These are phyloP conservation scores for Colletotrichum lindemuthianum DNA, from an alignment of 2,329 filamentous ascomycete species.

Conservation along the genomic window DNA sequence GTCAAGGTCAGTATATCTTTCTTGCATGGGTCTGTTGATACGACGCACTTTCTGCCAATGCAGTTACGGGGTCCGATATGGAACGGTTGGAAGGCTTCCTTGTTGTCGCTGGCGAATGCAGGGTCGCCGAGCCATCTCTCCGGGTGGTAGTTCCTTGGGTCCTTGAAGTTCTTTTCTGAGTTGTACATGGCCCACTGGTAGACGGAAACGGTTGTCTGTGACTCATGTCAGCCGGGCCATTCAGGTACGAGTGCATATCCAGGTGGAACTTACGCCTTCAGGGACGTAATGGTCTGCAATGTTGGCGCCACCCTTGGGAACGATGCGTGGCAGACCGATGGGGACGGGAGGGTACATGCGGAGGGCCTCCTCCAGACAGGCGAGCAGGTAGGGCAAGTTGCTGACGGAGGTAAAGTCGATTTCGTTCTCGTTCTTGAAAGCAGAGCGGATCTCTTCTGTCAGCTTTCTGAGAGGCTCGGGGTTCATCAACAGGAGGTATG, in stretches of 20 bases:
- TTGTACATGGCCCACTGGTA: slow-evolving; percentile 47
- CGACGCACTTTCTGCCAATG: slow-evolving; percentile 58
- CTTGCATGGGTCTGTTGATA: not conserved
- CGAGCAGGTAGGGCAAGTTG: slow-evolving; percentile 50
- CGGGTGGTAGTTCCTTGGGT: slow-evolving; percentile 48
- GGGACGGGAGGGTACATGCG: slow-evolving; percentile 50
- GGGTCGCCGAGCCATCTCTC: slow-evolving; percentile 43
- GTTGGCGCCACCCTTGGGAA: slow-evolving; percentile 45
- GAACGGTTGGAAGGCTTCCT: slow-evolving; percentile 58
- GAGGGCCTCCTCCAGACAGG: slow-evolving; percentile 53
- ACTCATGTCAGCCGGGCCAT: not conserved
- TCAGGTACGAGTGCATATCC: rapidly evolving
- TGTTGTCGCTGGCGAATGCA: slow-evolving; percentile 39
- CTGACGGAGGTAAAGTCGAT: slow-evolving; percentile 47
- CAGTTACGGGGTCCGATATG: slow-evolving; percentile 60
- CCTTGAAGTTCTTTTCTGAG: slow-evolving; percentile 44
- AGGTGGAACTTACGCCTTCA: slow-evolving; percentile 40
- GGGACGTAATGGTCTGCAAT: slow-evolving; percentile 46
- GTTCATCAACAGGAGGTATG: slow-evolving; percentile 44
- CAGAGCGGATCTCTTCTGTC: slow-evolving; percentile 49
- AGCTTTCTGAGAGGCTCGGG: slow-evolving; percentile 44
- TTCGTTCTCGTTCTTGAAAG: slow-evolving; percentile 47
- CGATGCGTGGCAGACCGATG: slow-evolving; percentile 41
- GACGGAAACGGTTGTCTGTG: slow-evolving; percentile 50
- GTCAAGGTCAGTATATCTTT: not conserved